A percentile compares a stretch with the other conserved stretches of the same genome.
Evolutionary conservation across 2,329 filamentous ascomycete genomes (phyloP).

Genomic region (Alternaria sp.): DNA sequence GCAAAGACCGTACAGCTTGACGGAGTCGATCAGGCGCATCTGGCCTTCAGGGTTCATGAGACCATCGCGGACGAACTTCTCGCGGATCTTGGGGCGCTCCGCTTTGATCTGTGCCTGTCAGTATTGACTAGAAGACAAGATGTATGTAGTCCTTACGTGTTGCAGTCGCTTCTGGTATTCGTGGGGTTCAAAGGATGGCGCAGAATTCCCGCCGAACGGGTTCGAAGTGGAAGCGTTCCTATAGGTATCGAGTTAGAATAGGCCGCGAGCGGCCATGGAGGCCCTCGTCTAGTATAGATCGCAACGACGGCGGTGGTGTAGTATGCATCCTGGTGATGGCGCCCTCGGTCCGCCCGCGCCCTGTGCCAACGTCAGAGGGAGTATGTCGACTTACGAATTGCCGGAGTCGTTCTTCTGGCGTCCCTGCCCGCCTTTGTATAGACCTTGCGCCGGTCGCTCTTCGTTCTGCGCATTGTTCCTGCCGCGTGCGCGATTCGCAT

Average conservation of each 20-base stretch:
- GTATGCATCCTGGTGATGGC: slow-evolving; percentile 12
- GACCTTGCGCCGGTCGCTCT: slow-evolving; percentile 16
- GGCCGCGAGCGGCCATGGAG: slow-evolving; percentile 27
- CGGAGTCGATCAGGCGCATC: slow-evolving; percentile 65
- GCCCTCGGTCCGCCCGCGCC: slow-evolving; percentile 15
- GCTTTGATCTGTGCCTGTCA: slow-evolving; percentile 51
- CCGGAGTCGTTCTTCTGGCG: slow-evolving; percentile 10
- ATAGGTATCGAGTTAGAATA: slow-evolving; percentile 21
- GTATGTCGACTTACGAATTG: slow-evolving; percentile 17
- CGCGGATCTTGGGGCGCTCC: slow-evolving; percentile 23
- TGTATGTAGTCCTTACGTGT: slow-evolving; percentile 25
- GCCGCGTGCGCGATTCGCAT: slow-evolving; percentile 19
- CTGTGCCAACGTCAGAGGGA: slow-evolving; percentile 10
- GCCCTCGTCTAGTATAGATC: slow-evolving; percentile 6
- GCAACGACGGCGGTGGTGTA: slow-evolving; percentile 1
- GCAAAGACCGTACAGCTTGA: slow-evolving; percentile 67
- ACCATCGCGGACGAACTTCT: slow-evolving; percentile 49
- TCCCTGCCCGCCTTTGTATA: slow-evolving; percentile 13
- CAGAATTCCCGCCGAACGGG: slow-evolving; percentile 15
- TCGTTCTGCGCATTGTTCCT: slow-evolving; percentile 19
- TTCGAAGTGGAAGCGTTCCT: slow-evolving; percentile 15
- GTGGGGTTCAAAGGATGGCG: slow-evolving; percentile 30
- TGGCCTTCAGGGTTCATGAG: slow-evolving; percentile 61
- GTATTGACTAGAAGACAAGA: neutral
- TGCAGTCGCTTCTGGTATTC: slow-evolving; percentile 33